Percentiles rank a stretch among this genome's conserved stretches.
Conservation (phyloP, 2,329 filamentous ascomycete genomes). For the Metarhizium robertsii region DNA sequence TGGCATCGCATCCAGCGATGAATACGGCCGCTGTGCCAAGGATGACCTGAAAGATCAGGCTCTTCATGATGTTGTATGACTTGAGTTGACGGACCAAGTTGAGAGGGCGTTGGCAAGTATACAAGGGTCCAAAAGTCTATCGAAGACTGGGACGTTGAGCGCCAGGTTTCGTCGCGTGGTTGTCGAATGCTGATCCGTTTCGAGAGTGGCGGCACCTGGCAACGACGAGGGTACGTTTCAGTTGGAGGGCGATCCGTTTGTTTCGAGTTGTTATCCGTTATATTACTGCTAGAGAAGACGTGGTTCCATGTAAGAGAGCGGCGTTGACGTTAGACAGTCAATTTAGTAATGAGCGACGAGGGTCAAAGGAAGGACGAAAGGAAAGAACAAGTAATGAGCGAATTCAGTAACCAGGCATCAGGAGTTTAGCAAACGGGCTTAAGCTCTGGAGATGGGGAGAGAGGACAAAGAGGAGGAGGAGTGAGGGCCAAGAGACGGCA, state of each 20-base stretch:
- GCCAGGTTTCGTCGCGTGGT: not conserved
- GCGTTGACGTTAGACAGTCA: too few relatives aligned
- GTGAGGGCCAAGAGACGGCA: not conserved
- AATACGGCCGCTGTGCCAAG: conserved; percentile 40
- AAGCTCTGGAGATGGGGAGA: not conserved
- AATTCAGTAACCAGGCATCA: not conserved
- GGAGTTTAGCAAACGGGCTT: not conserved
- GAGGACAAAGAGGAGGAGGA: not conserved
- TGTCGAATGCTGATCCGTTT: not conserved
- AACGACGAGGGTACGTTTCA: not conserved
- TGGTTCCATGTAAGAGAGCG: too few relatives aligned
- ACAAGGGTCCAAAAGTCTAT: not conserved
- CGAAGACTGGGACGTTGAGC: not conserved
- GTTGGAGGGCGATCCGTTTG: not conserved
- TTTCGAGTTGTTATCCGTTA: not conserved
- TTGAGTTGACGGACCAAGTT: not conserved
- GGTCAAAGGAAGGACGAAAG: too few relatives aligned
- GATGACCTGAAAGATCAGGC: conserved; percentile 35
- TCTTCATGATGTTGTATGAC: conserved; percentile 36
- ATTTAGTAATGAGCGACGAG: too few relatives aligned
- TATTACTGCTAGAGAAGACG: too few relatives aligned
- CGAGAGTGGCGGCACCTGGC: conserved; percentile 1
- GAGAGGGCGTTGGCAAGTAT: not conserved
- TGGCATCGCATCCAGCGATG: conserved; percentile 26
- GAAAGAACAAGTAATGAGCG: not conserved